Conservation (phyloP, 768 basidiomycete genomes). For the Thelephora ganbajun region DNA sequence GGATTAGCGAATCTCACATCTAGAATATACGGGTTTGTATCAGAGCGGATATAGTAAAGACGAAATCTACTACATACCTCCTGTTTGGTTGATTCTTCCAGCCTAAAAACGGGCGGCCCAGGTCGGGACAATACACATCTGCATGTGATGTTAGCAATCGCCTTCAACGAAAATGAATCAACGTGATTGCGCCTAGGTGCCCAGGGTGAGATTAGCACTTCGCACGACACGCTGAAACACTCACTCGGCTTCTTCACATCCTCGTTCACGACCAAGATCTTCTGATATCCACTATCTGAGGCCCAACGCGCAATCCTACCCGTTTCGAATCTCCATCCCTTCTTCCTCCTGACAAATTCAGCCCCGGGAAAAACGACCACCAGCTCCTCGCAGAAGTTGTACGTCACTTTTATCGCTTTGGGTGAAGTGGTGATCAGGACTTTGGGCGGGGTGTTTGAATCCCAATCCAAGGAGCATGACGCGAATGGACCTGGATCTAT, state of each 20-base stretch:
- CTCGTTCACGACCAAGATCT: conserved; percentile 88
- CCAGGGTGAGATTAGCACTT: no score
- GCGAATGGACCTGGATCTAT: conserved; percentile 68
- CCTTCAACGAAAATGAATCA: no score
- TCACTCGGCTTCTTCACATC: conserved; percentile 88
- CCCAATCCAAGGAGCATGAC: conserved; percentile 38
- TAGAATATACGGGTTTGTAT: no score
- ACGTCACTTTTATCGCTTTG: conserved; percentile 78
- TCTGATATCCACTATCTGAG: conserved; percentile 74
- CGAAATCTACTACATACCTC: no score
- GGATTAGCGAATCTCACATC: no score
- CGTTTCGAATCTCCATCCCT: conserved; percentile 82
- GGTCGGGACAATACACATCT: no score
- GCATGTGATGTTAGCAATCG: no score
- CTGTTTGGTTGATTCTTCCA: no score
- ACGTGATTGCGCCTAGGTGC: no score
- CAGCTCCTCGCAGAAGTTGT: conserved; percentile 87
- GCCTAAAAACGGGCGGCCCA: no score
- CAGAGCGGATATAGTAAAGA: no score
- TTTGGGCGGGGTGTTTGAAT: conserved; percentile 44
- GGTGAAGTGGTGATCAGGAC: conserved; percentile 80
- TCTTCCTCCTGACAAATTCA: conserved; percentile 80
- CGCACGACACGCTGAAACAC: conserved; percentile 14
- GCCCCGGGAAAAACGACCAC: conserved; percentile 86
- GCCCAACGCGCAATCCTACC: conserved; percentile 92